Conservation (phyloP, 1,139 yeast species). For the Yarrowia galli region DNA sequence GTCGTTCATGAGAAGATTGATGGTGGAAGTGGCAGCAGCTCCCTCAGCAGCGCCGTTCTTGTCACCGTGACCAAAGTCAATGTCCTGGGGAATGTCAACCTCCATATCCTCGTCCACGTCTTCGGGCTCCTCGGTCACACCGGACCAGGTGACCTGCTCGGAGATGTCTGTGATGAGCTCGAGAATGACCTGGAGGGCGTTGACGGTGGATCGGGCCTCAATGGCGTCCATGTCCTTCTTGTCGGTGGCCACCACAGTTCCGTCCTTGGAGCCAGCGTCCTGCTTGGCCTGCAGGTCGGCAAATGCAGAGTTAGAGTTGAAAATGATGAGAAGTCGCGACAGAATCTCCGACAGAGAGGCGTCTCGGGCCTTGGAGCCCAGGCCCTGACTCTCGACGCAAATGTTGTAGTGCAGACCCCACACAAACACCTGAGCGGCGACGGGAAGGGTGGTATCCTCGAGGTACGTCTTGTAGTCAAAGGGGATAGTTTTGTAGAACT, state of each 20-base stretch:
- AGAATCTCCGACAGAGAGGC: slow-evolving; percentile 45
- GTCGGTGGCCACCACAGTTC: slow-evolving; percentile 50
- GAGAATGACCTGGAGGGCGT: slow-evolving; percentile 68
- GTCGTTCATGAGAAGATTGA: slow-evolving; percentile 21
- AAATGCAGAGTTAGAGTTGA: slow-evolving; percentile 57
- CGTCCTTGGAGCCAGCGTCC: slow-evolving; percentile 56
- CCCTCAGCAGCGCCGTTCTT: slow-evolving; percentile 29
- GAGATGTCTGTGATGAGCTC: slow-evolving; percentile 79
- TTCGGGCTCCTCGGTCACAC: slow-evolving; percentile 40
- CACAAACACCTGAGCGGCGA: slow-evolving; percentile 44
- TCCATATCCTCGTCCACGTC: slow-evolving; percentile 43
- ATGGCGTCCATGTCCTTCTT: slow-evolving; percentile 55
- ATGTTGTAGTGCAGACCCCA: slow-evolving; percentile 46
- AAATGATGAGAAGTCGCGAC: slow-evolving; percentile 45
- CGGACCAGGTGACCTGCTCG: slow-evolving; percentile 58
- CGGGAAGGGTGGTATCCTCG: slow-evolving; percentile 40
- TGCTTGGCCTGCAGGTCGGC: slow-evolving; percentile 49
- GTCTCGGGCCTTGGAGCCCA: slow-evolving; percentile 41
- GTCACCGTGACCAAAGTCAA: slow-evolving; percentile 39
- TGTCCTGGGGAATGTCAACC: slow-evolving; percentile 40
- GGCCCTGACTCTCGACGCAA: slow-evolving; percentile 41
- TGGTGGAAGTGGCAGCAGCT: slow-evolving; percentile 39
- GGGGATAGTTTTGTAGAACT: slow-evolving; percentile 39
- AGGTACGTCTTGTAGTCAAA: slow-evolving; percentile 40
- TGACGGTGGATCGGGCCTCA: slow-evolving; percentile 62